Conservation (phyloP, 2,329 filamentous ascomycete species). For the Colletotrichum gloeosporioides region DNA sequence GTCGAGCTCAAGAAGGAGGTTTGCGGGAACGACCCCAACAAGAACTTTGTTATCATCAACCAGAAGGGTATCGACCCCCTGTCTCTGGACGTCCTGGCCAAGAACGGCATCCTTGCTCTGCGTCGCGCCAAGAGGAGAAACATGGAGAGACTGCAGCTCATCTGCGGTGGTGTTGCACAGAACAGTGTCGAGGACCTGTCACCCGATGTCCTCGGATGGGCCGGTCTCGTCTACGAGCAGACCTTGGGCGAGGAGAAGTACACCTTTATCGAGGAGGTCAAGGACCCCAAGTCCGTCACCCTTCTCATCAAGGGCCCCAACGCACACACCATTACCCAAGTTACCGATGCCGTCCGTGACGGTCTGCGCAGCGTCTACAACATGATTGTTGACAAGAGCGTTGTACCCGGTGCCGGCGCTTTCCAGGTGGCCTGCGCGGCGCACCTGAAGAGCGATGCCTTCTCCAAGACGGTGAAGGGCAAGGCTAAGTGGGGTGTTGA, state of each 20-base stretch:
- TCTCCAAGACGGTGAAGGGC: slow-evolving; percentile 91
- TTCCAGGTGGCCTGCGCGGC: slow-evolving; percentile 94
- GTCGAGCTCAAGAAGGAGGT: slow-evolving; percentile 98
- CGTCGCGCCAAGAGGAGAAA: slow-evolving; percentile 96
- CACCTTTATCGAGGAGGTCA: slow-evolving; percentile 98
- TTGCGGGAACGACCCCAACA: slow-evolving; percentile 90
- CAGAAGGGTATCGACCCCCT: slow-evolving; percentile 99
- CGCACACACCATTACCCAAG: slow-evolving; percentile 93
- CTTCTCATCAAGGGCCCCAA: slow-evolving; percentile 98
- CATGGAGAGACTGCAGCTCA: slow-evolving; percentile 96
- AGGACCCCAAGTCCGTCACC: slow-evolving; percentile 97
- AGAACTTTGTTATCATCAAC: slow-evolving; percentile 97
- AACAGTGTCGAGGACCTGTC: slow-evolving; percentile 96
- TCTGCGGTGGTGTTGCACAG: slow-evolving; percentile 89
- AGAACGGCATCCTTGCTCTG: slow-evolving; percentile 96
- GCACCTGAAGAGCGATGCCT: slow-evolving; percentile 85
- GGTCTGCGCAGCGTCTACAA: slow-evolving; percentile 97
- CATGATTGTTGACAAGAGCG: slow-evolving; percentile 97
- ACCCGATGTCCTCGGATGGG: slow-evolving; percentile 91
- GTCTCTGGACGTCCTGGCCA: slow-evolving; percentile 92
- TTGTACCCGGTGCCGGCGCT: slow-evolving; percentile 91
- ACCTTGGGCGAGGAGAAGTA: slow-evolving; percentile 98
- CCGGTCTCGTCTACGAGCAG: slow-evolving; percentile 95
- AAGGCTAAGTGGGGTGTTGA: slow-evolving; percentile 97
- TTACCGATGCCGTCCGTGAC: slow-evolving; percentile 95